phyloP scores from a whole-genome alignment of 345 rosid genomes.

The Arabidopsis thaliana region DNA sequence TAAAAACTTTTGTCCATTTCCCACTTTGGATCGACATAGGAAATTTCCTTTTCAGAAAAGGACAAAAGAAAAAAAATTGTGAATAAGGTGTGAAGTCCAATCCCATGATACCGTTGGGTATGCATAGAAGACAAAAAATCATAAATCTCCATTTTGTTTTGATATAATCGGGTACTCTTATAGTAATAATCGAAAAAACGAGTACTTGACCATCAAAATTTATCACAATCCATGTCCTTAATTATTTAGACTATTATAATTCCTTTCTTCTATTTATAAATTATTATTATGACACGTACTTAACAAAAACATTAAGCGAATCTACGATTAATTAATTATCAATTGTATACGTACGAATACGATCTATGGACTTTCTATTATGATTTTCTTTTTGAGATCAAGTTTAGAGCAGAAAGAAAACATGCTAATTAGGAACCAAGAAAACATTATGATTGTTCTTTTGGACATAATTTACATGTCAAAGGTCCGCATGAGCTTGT shows the following conservation, averaged over 20 bases:
- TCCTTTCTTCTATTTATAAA: not conserved
- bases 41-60: constrained; percentile 32
- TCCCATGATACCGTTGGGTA: constrained; percentile 24
- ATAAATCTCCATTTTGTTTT: constrained; percentile 9
- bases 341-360: not conserved
- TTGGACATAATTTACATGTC: not conserved
- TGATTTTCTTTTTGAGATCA: not conserved
- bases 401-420: not conserved
- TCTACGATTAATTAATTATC: not conserved
- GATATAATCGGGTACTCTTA: not conserved
- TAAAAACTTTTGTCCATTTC: constrained; percentile 22
- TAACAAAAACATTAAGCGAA: not conserved
- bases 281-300: not conserved
- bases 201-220: not conserved
- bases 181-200: not conserved
- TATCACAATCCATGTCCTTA: not conserved
- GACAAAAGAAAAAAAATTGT: constrained; percentile 22
- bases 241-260: not conserved
- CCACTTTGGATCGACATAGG: constrained; percentile 39
- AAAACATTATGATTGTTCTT: not conserved
- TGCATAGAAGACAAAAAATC: constrained; percentile 26
- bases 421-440: not conserved
- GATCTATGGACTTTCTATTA: not conserved
- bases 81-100: constrained; percentile 30
- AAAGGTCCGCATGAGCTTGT: not conserved